Conservation (phyloP, 768 basidiomycete species). For the Phylloporus arenicola region DNA sequence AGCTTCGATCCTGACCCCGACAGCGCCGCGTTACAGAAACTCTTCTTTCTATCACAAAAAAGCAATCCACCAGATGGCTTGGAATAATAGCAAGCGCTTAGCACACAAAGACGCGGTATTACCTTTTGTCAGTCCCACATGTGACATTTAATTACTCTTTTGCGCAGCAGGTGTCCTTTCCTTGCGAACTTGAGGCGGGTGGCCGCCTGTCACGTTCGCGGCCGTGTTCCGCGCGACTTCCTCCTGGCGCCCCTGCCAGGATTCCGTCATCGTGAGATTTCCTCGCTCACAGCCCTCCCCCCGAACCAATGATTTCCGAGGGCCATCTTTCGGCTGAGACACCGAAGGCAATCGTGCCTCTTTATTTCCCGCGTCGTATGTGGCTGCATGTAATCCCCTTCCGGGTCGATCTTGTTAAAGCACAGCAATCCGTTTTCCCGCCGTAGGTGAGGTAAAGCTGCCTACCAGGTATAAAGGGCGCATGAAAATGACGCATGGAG, state of each 20-base stretch:
- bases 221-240: conserved; percentile 17
- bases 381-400: conserved; percentile 26
- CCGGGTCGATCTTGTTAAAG: conserved; percentile 22
- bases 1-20: conserved; percentile 2
- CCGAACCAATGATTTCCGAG: conserved; percentile 10
- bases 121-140: not conserved
- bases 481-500: conserved; percentile 4
- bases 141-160: conserved; percentile 2
- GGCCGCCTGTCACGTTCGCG: conserved; percentile 8
- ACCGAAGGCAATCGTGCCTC: conserved; percentile 18
- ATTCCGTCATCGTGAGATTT: conserved; percentile 18
- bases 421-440: conserved; percentile 20
- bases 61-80: not conserved
- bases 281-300: not conserved
- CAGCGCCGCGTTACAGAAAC: conserved; percentile 1
- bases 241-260: conserved; percentile 12
- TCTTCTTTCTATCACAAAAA: not conserved
- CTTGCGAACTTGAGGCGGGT: conserved; percentile 1
- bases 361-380: conserved; percentile 18
- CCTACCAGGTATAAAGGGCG: conserved; percentile 22
- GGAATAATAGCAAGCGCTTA: not conserved
- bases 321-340: conserved; percentile 15
- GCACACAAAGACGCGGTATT: conserved; percentile 2
- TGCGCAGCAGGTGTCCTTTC: conserved; percentile 1
- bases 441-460: conserved; percentile 28